Conservation (phyloP, 1,284 basidiomycete genomes). For the Puccinia coronata region DNA sequence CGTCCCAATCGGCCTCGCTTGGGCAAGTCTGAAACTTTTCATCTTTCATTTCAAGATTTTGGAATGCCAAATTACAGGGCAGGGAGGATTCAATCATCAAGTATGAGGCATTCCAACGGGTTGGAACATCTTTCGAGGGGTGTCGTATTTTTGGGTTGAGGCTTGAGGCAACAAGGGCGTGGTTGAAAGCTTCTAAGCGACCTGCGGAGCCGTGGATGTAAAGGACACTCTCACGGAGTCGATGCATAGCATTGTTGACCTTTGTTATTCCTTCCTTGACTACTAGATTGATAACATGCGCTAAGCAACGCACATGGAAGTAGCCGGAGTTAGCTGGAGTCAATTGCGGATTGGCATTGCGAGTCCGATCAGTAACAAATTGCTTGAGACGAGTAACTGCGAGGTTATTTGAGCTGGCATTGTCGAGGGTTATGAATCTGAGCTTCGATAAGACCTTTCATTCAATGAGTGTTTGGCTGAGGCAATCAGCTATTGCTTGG, state of each 20-base stretch:
- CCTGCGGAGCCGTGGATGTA: neutral
- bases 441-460: neutral
- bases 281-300: conserved; percentile 6
- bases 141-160: neutral
- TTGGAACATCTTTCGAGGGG: too few species aligned
- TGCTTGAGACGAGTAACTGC: neutral
- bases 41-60: neutral
- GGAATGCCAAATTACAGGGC: neutral
- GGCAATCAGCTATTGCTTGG: conserved; percentile 2
- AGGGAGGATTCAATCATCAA: conserved; percentile 6
- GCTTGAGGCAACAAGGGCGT: neutral
- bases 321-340: neutral
- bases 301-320: too few species aligned
- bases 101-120: neutral
- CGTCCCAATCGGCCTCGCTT: neutral
- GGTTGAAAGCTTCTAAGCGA: neutral
- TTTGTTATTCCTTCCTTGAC: neutral
- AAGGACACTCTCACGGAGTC: neutral
- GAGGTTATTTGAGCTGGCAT: too few species aligned
- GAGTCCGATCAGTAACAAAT: neutral
- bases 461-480: neutral
- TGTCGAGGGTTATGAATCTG: neutral
- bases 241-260: neutral
- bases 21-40: neutral
- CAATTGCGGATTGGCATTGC: neutral